Evolutionary conservation across 164 flowering plant genomes (phyloP), one percentile per base, ranked within the genome.

Genomic region (Euptelea pleiosperma): DNA sequence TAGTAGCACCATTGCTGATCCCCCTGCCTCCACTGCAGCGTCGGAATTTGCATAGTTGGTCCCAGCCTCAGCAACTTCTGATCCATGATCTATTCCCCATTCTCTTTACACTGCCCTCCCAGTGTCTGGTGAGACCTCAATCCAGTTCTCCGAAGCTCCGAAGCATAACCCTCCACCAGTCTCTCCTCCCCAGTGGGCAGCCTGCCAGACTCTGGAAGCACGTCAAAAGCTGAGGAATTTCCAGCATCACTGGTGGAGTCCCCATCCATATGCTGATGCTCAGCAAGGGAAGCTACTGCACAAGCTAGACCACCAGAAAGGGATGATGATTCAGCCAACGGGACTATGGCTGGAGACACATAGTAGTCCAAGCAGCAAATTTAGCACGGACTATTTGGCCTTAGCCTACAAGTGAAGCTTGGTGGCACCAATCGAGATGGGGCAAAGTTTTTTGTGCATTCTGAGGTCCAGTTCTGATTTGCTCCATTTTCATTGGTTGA

Each of bases 271-370:
- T 80, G 86, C 72, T 86, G 96, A 42, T 76, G 86, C 68, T 86
- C 93, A 3, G 91, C 93, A 9, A 89, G 75, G 31, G 96, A 80
- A 46, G 96, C 91, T 55, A 89, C 79, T 29, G 96, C 91, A 62
- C 94, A 83, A 29, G 96, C 96, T 56, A 85, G 86, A 28, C 91
- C 94, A 41, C 86, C 84, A 39, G 94, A 79, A 35, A 91, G 89
- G 22, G 90, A 78, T 15, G 93, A 71, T 49, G 91, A 62, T n/a
- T 60, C 73, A 16, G 73, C 67, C 51, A 24, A 30, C 1, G 71
- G 73, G 37, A 60, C 72, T 39, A 41, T 52, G 12, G 65, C 54
- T 26, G 74, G 67, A 53, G 76, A 53, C 29, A 56, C 65, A 62
- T 65, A 60, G 19, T n/a, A n/a, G n/a, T n/a, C n/a, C n/a, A n/a